Conservation (phyloP, 495 filamentous ascomycete species). For the Aspergillus steynii region DNA sequence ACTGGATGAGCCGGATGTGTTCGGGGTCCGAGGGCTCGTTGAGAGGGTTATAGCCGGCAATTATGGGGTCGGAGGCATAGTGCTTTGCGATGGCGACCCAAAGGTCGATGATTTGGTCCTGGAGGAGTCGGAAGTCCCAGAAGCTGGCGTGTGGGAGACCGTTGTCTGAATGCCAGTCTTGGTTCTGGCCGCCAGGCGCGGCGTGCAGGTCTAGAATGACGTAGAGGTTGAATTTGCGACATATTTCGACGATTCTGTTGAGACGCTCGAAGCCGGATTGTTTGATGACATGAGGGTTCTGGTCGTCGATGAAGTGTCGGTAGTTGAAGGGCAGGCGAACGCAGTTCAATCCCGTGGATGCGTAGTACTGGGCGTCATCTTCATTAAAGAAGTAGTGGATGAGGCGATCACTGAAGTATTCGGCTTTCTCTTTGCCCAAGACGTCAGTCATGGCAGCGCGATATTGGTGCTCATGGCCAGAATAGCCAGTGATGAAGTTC, state of each 20-base stretch:
- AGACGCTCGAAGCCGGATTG: slow-evolving; percentile 50
- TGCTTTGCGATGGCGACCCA: slow-evolving; percentile 53
- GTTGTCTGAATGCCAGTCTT: slow-evolving; percentile 59
- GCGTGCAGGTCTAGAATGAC: slow-evolving; percentile 59
- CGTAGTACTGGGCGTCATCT: slow-evolving; percentile 55
- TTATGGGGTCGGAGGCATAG: slow-evolving; percentile 49
- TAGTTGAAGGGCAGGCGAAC: slow-evolving; percentile 60
- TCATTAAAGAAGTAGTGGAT: slow-evolving; percentile 58
- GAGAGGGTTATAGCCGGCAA: slow-evolving; percentile 60
- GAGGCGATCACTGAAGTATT: slow-evolving; percentile 42
- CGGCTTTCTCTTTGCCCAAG: slow-evolving; percentile 39
- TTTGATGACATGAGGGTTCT: slow-evolving; percentile 53
- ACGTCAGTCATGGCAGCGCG: slow-evolving; percentile 47
- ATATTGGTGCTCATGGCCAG: slow-evolving; percentile 52
- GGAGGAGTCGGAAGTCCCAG: slow-evolving; percentile 56
- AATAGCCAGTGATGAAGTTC: slow-evolving; percentile 60
- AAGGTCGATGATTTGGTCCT: slow-evolving; percentile 52
- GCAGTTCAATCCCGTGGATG: slow-evolving; percentile 54
- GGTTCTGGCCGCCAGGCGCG: slow-evolving; percentile 58
- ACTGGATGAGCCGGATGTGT: slow-evolving; percentile 46
- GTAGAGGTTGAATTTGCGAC: slow-evolving; percentile 50
- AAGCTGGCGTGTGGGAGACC: slow-evolving; percentile 49
- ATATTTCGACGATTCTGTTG: slow-evolving; percentile 52
- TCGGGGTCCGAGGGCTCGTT: slow-evolving; percentile 59
- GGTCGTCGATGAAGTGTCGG: slow-evolving; percentile 58